Evolutionary conservation across 2,329 filamentous ascomycete species (phyloP), one percentile per base, ranked within the genome.

Genomic region (Paraconiothyrium brasiliense): DNA sequence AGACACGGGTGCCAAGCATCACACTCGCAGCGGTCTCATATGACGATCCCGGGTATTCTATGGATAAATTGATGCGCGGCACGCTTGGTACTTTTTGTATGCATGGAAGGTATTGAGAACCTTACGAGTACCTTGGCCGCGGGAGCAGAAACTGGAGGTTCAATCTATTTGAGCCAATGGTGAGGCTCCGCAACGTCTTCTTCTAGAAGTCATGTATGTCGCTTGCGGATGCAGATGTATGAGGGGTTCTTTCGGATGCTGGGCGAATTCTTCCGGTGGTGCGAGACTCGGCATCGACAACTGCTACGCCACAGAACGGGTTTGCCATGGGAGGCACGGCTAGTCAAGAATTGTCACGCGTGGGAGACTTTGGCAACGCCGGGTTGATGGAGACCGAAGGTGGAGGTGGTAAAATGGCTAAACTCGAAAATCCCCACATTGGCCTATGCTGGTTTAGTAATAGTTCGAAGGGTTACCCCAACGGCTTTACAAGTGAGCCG

Each of bases 11-110:
- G 60, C 60, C 58, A 49, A 58, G 58, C 51, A 68, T 11, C 50
- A 24, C 16, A 46, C 37, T 54, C 16, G 35, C 22, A 32, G 55
- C 65, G 62, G 67, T 56, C 65, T 60, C 65, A 69, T 67, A 67
- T 61, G 67, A 66, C 39, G 65, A 68, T 70, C 65, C 73, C 73
- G 73, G 73, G 48, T 73, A 73, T 75, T 66, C 50, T 63, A 63
- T 70, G 73, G 72, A 59, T 75, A 76, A 75, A 74, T 70, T 68
- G 51, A 16, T 27, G n/a, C 16, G 41, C 44, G 44, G 49, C 54
- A 39, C 51, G 43, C 41, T 50, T 46, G 32, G 55, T 52, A 46
- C 49, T 49, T 35, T 51, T 49, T 41, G 39, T 58, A 44, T 39
- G 41, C 48, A 55, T 67, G 63, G 66, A 70, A 72, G 58, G 39